Evolutionary conservation across 1,139 yeast genomes (phyloP).

Genomic region (Lizanozyma gosingica): DNA sequence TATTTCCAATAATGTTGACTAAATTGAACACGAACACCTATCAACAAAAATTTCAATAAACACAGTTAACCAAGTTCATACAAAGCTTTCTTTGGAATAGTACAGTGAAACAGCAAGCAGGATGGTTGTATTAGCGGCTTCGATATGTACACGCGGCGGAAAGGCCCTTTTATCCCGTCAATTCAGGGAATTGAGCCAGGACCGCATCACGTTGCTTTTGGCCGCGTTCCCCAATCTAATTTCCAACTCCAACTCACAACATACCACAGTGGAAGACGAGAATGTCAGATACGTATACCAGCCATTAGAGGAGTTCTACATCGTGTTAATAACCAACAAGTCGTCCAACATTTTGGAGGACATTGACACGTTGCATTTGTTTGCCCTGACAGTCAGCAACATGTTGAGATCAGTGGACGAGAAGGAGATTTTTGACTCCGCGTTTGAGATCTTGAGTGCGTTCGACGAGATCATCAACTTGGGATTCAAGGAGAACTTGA

Average conservation of each 20-base stretch:
- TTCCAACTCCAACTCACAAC: slow-evolving; percentile 66
- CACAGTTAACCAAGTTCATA: too few species aligned
- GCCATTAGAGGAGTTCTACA: slow-evolving; percentile 90
- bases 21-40: not conserved
- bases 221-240: slow-evolving; percentile 82
- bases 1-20: not conserved
- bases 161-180: slow-evolving; percentile 90
- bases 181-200: slow-evolving; percentile 77
- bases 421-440: slow-evolving; percentile 71
- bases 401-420: slow-evolving; percentile 71
- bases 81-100: too few species aligned
- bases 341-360: slow-evolving; percentile 92
- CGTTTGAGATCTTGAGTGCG: slow-evolving; percentile 85
- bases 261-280: slow-evolving; percentile 92
- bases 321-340: slow-evolving; percentile 84
- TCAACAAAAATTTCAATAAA: not conserved
- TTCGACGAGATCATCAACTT: slow-evolving; percentile 88
- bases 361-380: slow-evolving; percentile 81
- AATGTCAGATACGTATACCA: slow-evolving; percentile 90
- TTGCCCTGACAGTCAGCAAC: slow-evolving; percentile 73
- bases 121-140: slow-evolving; percentile 71
- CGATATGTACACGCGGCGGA: slow-evolving; percentile 92
- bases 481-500: slow-evolving; percentile 86
- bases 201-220: slow-evolving; percentile 77
- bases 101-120: slow-evolving; percentile 1